Evolutionary conservation across 129 eudicot genomes (phyloP), one percentile per base, ranked within the genome.

Genomic region (Ambrosia artemisiifolia): DNA sequence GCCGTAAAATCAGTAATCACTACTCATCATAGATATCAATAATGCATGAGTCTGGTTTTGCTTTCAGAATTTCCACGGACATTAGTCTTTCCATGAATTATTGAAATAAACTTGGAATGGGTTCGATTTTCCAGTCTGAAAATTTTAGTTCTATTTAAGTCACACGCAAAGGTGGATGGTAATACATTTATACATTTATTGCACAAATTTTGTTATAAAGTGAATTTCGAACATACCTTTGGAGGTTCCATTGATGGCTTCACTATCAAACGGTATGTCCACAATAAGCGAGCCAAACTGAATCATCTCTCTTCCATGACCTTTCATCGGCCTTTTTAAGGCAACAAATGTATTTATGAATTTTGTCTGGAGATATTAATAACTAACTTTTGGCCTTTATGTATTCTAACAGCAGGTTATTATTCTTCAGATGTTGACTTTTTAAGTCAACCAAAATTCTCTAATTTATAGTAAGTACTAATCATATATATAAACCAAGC

Each of bases 251-350:
- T 75, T 38, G 24, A 82, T 63, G 50, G 61, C 62, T 8, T 73
- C 78, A 63, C 48, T 70, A 47, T 73, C 71, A 73, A 33, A 73
- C n/a, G n/a, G 71, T 4, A 82, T 79, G 73, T 90, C 95, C 12
- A 82, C 86, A 78, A 80, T 75, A 32, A 90, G 86, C 62, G 80
- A 44, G 28, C 96, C 96, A 63, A 89, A 69, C 55, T 89, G 96
- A 73, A 89, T 84, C 85, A 89, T 82, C 93, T 89, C 90, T 84
- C 90, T 80, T 65, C 93, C 84, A 77, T 83, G 96, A 17, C 96
- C 96, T 74, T 71, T 85, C 77, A 72, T 79, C 34, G 96, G 96
- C 75, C 88, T 85, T 78, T 83, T 88, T 24, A 84, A 79, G 38
- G 65, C 65, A 24, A 77, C 79, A 83, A 63, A 90, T 67, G 90